phyloP scores from a whole-genome alignment of 2,329 filamentous ascomycete genomes.

The Cladosporium sp. region DNA sequence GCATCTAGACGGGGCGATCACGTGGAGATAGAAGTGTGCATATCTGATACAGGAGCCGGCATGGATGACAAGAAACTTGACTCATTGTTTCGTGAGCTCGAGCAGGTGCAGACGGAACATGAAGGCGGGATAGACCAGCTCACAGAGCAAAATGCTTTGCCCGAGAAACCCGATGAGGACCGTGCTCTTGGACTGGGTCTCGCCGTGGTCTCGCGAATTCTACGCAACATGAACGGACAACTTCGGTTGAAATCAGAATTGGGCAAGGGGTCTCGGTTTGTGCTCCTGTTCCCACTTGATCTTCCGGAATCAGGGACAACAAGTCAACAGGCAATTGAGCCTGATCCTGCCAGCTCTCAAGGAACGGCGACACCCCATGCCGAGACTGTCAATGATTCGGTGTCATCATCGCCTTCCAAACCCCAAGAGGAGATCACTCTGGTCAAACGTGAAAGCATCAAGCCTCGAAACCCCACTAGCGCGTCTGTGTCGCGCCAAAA shows the following conservation, averaged over 20 bases:
- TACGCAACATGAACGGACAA: conserved; percentile 89
- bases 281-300: conserved; percentile 73
- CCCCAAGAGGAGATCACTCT: conserved; percentile 56
- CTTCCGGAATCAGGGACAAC: conserved; percentile 44
- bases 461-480: not conserved
- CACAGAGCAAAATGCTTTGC: conserved; percentile 24
- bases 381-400: not conserved
- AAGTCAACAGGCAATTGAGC: conserved; percentile 19
- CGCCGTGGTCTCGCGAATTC: conserved; percentile 80
- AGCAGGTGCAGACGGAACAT: conserved; percentile 61
- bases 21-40: conserved; percentile 67
- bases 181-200: conserved; percentile 72
- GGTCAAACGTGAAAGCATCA: conserved; percentile 46
- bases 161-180: conserved; percentile 28
- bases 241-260: conserved; percentile 78
- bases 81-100: conserved; percentile 56
- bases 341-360: conserved; percentile 13
- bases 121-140: conserved; percentile 43
- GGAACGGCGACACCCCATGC: conserved; percentile 25
- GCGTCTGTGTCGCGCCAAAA: conserved; percentile 22
- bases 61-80: conserved; percentile 57
- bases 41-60: conserved; percentile 71
- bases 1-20: conserved; percentile 49
- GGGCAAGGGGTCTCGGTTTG: conserved; percentile 77
- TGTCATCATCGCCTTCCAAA: not conserved